Evolutionary conservation across 257 asterid species (phyloP).

Genomic region (Salvia rosmarinus): DNA sequence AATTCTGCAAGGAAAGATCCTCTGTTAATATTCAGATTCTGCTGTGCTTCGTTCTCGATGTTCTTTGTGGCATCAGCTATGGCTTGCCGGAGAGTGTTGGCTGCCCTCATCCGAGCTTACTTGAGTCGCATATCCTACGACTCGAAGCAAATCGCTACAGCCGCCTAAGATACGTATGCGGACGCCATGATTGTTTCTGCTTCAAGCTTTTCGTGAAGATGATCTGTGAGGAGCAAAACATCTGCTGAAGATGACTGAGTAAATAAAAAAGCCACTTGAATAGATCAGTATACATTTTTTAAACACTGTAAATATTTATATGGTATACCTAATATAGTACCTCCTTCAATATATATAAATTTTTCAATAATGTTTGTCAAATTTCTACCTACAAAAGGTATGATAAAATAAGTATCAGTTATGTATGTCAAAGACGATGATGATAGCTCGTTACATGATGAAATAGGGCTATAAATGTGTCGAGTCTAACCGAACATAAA

Average conservation of each 20-base stretch:
- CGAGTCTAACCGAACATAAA: too few species aligned
- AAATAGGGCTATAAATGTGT: too few species aligned
- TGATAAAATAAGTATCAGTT: too few species aligned
- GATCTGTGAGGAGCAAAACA: constrained; percentile 10
- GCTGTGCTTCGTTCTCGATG: constrained; percentile 60
- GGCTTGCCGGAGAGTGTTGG: constrained; percentile 63
- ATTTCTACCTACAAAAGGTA: too few species aligned
- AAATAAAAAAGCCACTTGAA: neutral
- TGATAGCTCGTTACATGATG: too few species aligned
- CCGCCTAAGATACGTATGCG: constrained; percentile 34
- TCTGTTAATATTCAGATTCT: constrained; percentile 58
- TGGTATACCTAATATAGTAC: too few species aligned
- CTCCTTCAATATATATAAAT: too few species aligned
- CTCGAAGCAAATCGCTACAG: constrained; percentile 47
- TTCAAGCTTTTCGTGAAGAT: neutral
- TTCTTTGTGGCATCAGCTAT: constrained; percentile 59
- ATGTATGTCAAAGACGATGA: too few species aligned
- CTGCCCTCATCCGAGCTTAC: constrained; percentile 48
- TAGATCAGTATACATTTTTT: neutral
- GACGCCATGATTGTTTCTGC: neutral
- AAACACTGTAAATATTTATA: neutral
- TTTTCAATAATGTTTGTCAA: too few species aligned
- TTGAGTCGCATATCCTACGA: constrained; percentile 48
- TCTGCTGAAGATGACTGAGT: constrained; percentile 19
- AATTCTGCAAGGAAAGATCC: constrained; percentile 70